Base-by-base conservation (phyloP, 345 rosid genomes). In the Crucihimalaya himalaica region DNA sequence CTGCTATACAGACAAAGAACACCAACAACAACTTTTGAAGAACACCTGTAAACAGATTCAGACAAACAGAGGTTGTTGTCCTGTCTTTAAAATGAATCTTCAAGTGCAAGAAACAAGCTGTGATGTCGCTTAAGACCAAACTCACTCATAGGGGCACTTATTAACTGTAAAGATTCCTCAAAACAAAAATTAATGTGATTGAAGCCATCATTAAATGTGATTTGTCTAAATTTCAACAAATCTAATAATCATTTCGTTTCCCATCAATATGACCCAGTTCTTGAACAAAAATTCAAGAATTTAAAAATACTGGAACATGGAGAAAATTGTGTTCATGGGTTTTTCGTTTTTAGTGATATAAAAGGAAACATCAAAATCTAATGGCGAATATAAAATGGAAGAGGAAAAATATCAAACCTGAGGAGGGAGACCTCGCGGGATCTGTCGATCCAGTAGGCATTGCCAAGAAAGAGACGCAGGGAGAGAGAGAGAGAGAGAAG, bases 1-100 rank as follows among this genome's bases (percentile, higher is more conserved):
- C 81, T 47, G 78, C 73, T 65, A 83, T 31, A 40, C 86, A 86
- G 9, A 79, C 78, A 46, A 77, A 63, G 45, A 77, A 83, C 63
- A 78, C 78, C 14, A 66, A 67, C 12, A 83, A 45, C 43, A 79
- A 57, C 63, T 82, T 85, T 42, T 18, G 68, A 27, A 71, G 20
- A 14, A 79, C 35, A 66, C 89, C 90, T 88, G 83, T 29, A 67
- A 25, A 55, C 42, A 43, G 52, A 60, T 70, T 34, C 34, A 47
- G 6, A 62, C 28, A 62, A 55, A 45, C 42, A 55, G 8, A 23
- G 15, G 14, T 52, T 10, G 14, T 7, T 55, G 10, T 57, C 73
- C 1, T 66, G 59, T 50, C 43, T 28, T 3, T 48, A 2, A 34
- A 43, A 12, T 25, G 42, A 53, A 43, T 31, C 65, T 75, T 69